These are phyloP conservation scores for Ophidiomyces ophidiicola DNA, from an alignment of 2,329 filamentous ascomycete genomes.

Conservation along the genomic window DNA sequence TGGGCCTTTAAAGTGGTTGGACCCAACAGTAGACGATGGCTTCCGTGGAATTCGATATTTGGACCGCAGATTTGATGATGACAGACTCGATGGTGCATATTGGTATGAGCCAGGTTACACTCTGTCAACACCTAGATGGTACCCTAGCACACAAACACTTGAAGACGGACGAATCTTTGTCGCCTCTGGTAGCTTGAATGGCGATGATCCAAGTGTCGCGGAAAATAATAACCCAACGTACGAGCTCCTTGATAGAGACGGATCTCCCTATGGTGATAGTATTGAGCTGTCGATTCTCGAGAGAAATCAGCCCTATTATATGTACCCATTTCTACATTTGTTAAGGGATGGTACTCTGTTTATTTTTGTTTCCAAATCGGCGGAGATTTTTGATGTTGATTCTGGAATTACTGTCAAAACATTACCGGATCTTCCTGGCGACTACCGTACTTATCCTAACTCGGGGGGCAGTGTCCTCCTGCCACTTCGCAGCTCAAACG, in stretches of 20 bases:
- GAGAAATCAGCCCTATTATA: slow-evolving; percentile 51
- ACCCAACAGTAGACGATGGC: slow-evolving; percentile 47
- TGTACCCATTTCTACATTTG: slow-evolving; percentile 52
- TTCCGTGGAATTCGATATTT: slow-evolving; percentile 48
- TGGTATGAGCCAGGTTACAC: slow-evolving; percentile 48
- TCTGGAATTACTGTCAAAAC: slow-evolving; percentile 35
- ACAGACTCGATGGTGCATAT: slow-evolving; percentile 35
- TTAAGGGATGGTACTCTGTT: slow-evolving; percentile 46
- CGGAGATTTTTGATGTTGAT: slow-evolving; percentile 44
- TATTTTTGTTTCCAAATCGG: slow-evolving; percentile 45
- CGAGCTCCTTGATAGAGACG: slow-evolving; percentile 43
- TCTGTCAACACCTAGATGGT: slow-evolving; percentile 46
- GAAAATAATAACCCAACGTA: slow-evolving; percentile 54
- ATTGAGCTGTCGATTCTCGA: slow-evolving; percentile 43
- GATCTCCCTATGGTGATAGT: slow-evolving; percentile 37
- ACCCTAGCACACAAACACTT: slow-evolving; percentile 48
- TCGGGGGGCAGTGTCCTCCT: slow-evolving; percentile 48
- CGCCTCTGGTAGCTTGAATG: slow-evolving; percentile 48
- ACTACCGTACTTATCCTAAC: slow-evolving; percentile 50
- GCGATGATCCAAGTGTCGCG: slow-evolving; percentile 41
- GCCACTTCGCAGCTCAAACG: slow-evolving; percentile 40
- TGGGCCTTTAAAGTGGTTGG: slow-evolving; percentile 42
- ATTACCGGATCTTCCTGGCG: slow-evolving; percentile 43
- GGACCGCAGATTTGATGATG: slow-evolving; percentile 35
- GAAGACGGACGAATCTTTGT: slow-evolving; percentile 47